Base-by-base conservation (phyloP, 768 basidiomycete genomes). In the Boletus vinaceobasis region DNA sequence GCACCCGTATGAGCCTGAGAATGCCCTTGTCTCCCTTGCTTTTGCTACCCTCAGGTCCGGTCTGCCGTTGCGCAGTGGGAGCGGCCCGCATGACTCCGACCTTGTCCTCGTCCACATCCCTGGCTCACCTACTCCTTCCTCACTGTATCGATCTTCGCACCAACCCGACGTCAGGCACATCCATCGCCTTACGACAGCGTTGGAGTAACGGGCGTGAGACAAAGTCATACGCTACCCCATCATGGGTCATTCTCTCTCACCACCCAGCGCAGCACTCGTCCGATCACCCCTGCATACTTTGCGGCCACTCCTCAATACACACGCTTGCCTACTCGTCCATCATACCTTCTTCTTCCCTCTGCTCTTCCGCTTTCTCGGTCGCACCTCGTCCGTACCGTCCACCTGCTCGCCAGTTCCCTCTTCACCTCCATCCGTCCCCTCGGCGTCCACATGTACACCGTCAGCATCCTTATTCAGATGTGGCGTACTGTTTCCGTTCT, bases 101-200 rank as follows among this genome's bases (percentile, higher is more conserved):
- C 29, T 17, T 9, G 9, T 27, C 1, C 13, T 9, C 33, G 9
- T 55, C 43, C 43, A 0, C 4, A 31, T 1, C 19, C 17, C 43
- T 55, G 50, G 56, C 39, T 43, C 57, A 44, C 50, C 31, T 31
- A 23, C 37, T 50, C 37, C 21, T 19, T 8, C 2, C 21, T 17
- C 56, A 10, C 47, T 37, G 33, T 17, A 29, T 31, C 11, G 10
- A 26, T 37, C 50, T 47, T 38, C 35, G 35, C 48, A 45, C 29
- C 5, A 13, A 37, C 54, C 31, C 46, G 45, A 36, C 17, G 1
- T 48, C 58, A 66, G 57, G 64, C 55, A 64, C 60, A 37, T n/a
- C n/a, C n/a, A n/a, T n/a, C n/a, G n/a, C n/a, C 26, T 65, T 63
- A 63, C 64, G 64, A 52, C 50, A 65, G n/a, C 36, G 15, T 39